Base-by-base conservation (phyloP, 202 grass and related monocot species). In the Bolboschoenoplectus hybrid region DNA sequence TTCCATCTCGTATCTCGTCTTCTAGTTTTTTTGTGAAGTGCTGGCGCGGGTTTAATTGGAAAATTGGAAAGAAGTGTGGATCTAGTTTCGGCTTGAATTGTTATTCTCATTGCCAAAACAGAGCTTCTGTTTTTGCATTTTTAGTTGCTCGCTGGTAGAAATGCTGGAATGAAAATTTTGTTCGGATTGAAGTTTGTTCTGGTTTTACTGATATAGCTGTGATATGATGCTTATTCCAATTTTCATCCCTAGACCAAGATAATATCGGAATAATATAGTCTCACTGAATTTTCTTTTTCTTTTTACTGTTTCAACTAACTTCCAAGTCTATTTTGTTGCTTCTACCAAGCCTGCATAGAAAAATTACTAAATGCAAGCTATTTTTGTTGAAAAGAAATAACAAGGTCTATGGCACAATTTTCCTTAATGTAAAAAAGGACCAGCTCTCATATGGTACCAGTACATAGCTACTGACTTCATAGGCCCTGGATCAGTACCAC, bases 141-240 rank as follows among this genome's bases (percentile, higher is more conserved):
- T 40, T 67, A 40, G 44, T 26, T 74, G 69, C 17, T 74, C 40
- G 2, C 14, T 41, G 14, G 40, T 72, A 72, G 40, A 73, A 46
- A 73, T 46, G 69, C 20, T 73, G 69, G 16, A 73, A 73, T 20
- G 3, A 50, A 26, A 71, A 71, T 10, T 20, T 69, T 69, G 67
- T n/a, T 71, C 14, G 16, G 20, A 52, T 74, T 74, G 10, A 74
- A 74, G 46, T 51, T 34, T 26, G 17, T 50, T 49, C 7, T 51
- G 9, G 44, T 74, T 74, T 12, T 12, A 50, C 17, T 74, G 44
- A 11, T 3, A 34, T 74, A 32, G 46, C 45, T 51, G 1, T 34
- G 16, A 47, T 47, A 2, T 52, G 72, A 53, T 52, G 7, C 17
- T 47, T 46, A 47, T 20, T 47, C 44, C 43, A 43, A 7, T 47